Evolutionary conservation across 768 basidiomycete species (phyloP), one percentile per base, ranked within the genome.

Genomic region (Suillus clintonianus): DNA sequence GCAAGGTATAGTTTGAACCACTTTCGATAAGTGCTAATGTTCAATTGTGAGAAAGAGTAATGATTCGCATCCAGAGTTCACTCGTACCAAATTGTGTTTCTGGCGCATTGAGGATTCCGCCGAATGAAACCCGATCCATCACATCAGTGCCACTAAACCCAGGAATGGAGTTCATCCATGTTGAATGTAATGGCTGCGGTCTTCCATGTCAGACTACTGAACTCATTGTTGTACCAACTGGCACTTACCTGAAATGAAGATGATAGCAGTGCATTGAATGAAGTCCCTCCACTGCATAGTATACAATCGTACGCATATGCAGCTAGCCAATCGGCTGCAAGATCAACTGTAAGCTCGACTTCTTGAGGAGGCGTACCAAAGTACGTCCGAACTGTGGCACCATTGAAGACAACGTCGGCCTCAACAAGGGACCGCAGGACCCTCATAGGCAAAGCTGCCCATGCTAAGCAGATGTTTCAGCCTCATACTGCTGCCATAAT

Each of bases 311-410:
- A 60, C 5, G 50, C 53, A 50, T 70, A 74, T 13, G 69, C 63
- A 13, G 56, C 65, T 34, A 74, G 61, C 41, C 34, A 1, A 4
- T 60, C 66, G 1, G 65, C 27, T 24, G 67, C 47, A 2, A 74
- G 24, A 14, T 61, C 61, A 39, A 74, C 66, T 10, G 74, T 73
- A n/a, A 74, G 59, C 34, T 70, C 64, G 48, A 75, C 30, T 54
- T 69, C 64, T 54, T 74, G 73, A 24, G 74, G 70, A 13, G 73
- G 74, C 11, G 70, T 73, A 15, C 73, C 72, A 32, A 74, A 22
- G 32, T 71, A 67, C 11, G 56, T 61, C 22, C 70, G 64, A 6
- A 68, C 67, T 9, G 67, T 72, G 13, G 60, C 53, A 30, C 72
- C 65, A 37, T 57, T 36, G 53, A 57, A 62, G 32, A 0, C 3